A percentile compares a stretch with the other conserved stretches of the same genome.
phyloP scores from a whole-genome alignment of 495 filamentous ascomycete species.

The Aspergillus diversus region DNA sequence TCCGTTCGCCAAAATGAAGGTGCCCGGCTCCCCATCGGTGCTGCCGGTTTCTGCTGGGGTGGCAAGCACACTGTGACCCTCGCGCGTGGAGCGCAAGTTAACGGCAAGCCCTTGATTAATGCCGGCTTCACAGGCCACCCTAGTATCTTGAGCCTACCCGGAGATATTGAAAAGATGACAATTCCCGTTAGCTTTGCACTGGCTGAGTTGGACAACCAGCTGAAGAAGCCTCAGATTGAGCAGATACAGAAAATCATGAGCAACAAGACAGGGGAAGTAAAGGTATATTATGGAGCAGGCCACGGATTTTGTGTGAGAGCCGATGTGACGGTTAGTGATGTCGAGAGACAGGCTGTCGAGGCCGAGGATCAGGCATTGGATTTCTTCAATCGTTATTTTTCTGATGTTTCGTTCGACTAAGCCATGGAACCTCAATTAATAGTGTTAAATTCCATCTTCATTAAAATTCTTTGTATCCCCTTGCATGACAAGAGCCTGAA shows the following conservation, averaged over 20 bases:
- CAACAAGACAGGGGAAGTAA: constrained; percentile 48
- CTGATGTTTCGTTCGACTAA: constrained; percentile 9
- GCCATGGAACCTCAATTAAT: not conserved
- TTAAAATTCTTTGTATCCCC: not conserved
- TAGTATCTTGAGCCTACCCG: constrained; percentile 51
- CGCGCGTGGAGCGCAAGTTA: constrained; percentile 33
- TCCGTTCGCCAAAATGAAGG: constrained; percentile 42
- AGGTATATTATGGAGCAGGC: constrained; percentile 58
- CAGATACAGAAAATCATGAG: constrained; percentile 42
- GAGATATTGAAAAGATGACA: constrained; percentile 54
- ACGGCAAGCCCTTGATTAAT: constrained; percentile 48
- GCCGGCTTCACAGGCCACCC: constrained; percentile 61
- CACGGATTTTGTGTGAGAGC: constrained; percentile 64
- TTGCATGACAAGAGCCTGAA: constrained; percentile 40
- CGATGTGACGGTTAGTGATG: constrained; percentile 43
- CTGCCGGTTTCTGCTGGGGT: constrained; percentile 65
- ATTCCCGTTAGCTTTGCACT: constrained; percentile 59
- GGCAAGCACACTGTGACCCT: constrained; percentile 54
- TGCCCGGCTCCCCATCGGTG: constrained; percentile 40
- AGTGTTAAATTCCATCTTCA: not conserved
- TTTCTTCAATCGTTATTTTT: constrained; percentile 54
- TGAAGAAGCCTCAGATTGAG: constrained; percentile 19
- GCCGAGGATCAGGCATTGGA: constrained; percentile 58
- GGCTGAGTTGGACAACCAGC: constrained; percentile 51
- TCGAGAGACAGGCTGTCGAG: constrained; percentile 46